Evolutionary conservation across 2,329 filamentous ascomycete species (phyloP), one percentile per base, ranked within the genome.

Genomic region (Aspergillus neoniger): DNA sequence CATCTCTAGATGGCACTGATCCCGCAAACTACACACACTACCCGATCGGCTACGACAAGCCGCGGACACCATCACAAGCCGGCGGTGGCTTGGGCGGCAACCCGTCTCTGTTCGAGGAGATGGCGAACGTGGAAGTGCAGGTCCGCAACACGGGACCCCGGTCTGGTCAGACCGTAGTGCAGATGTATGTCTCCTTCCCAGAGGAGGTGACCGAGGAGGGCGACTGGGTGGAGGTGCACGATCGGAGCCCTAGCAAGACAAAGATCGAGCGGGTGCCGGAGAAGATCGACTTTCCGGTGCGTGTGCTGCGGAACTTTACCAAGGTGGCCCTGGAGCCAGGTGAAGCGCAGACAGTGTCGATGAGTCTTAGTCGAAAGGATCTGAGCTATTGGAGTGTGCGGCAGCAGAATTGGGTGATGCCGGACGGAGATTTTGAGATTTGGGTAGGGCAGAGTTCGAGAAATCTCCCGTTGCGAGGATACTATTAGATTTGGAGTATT

Each of bases 331-430:
- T 92, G 15, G 77, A 81, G 4, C 79, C 82, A 0, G 86, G 85
- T 0, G 79, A 86, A 69, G 82, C 74, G 3, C 74, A 75, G 59
- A 81, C 76, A 0, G 82, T 91, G 0, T 79, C 81, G 19, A 80
- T 92, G 67, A 76, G 79, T 0, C 67, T 92, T 58, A 90, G 83
- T 6, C 82, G 90, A 59, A 85, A 88, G 67, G 90, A 92, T 70
- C 59, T 92, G 58, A 91, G 89, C 65, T 88, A 90, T 49, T 92
- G 90, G 90, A 88, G 90, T 70, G 83, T 86, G 0, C 74, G 78
- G 5, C 72, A 77, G 43, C 88, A 91, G 77, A 91, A 91, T 65
- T 92, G 90, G 90, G 81, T 86, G 1, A 80, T 88, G 74, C 81
- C 84, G 1, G 76, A 81, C 15, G 71, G 71, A 4, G 60, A 66